Conservation (phyloP, 108 stramenopile genomes). For the Pelagomonas calceolata region DNA sequence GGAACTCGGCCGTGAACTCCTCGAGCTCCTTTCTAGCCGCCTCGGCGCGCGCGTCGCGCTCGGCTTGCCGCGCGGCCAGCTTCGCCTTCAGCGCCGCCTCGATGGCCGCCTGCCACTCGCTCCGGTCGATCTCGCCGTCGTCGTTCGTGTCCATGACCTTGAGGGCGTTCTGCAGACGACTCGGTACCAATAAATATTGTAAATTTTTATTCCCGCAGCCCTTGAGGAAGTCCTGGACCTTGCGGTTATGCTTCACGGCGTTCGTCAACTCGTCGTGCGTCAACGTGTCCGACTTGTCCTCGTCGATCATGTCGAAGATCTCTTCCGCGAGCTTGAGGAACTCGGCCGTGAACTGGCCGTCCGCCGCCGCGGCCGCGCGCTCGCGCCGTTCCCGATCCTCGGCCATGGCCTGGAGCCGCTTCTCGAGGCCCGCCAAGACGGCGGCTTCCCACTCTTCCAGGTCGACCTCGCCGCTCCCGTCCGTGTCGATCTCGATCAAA, state of each 20-base stretch:
- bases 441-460: neutral
- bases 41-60: neutral
- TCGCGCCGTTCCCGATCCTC: neutral
- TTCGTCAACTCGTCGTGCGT: neutral
- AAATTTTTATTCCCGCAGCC: neutral
- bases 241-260: neutral
- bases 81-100: neutral
- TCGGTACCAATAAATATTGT: neutral
- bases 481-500: neutral
- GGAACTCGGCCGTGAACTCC: neutral
- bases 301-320: neutral
- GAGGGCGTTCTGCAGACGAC: neutral
- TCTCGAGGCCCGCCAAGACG: neutral
- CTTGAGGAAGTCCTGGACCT: neutral
- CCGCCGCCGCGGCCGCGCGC: neutral
- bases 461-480: neutral
- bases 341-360: neutral
- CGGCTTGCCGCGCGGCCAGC: neutral
- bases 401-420: neutral
- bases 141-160: neutral
- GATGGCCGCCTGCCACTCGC: neutral
- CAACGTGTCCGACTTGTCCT: neutral
- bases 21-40: neutral
- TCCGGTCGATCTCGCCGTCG: neutral
- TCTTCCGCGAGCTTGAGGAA: neutral